Base-by-base conservation (phyloP, 331 rosid genomes). In the Telfairia occidentalis region DNA sequence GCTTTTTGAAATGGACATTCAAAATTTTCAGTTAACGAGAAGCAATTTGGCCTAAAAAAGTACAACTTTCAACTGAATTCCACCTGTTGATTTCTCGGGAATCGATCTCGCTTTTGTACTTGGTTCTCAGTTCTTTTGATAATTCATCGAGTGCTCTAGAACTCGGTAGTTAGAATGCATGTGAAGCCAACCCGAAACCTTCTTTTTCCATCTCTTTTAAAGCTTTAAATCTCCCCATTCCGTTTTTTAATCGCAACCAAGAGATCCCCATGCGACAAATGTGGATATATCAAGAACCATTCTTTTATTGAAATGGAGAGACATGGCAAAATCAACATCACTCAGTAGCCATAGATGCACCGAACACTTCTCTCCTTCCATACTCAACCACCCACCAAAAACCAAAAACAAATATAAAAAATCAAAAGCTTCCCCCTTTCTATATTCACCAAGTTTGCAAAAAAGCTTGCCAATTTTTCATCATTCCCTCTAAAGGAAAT, bases 401-500 rank as follows among this genome's bases (percentile, higher is more conserved):
- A 26, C 2, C 28, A 52, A 29, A 13, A 59, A 13, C 12, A 5
- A 3, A n/a, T n/a, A n/a, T n/a, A n/a, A n/a, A n/a, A n/a, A n/a
- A n/a, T n/a, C n/a, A n/a, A n/a, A n/a, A n/a, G n/a, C n/a, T n/a
- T n/a, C n/a, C n/a, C n/a, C n/a, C n/a, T n/a, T n/a, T n/a, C n/a
- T n/a, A n/a, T n/a, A n/a, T n/a, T n/a, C n/a, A n/a, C n/a, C n/a
- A n/a, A n/a, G n/a, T n/a, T n/a, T n/a, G 0, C 23, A 57, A 23
- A 58, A 18, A 32, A 16, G 30, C 49, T 64, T 37, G 0, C 26
- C 24, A 45, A n/a, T n/a, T 29, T 71, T 30, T 71, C 58, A 71
- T 71, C 21, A 48, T 72, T 72, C 59, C 76, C 63, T 48, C 76
- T 16, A 73, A 73, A 73, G 64, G 23, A 37, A 54, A 73, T 49